Conservation (phyloP, 495 filamentous ascomycete genomes). For the Pyronema omphalodes region DNA sequence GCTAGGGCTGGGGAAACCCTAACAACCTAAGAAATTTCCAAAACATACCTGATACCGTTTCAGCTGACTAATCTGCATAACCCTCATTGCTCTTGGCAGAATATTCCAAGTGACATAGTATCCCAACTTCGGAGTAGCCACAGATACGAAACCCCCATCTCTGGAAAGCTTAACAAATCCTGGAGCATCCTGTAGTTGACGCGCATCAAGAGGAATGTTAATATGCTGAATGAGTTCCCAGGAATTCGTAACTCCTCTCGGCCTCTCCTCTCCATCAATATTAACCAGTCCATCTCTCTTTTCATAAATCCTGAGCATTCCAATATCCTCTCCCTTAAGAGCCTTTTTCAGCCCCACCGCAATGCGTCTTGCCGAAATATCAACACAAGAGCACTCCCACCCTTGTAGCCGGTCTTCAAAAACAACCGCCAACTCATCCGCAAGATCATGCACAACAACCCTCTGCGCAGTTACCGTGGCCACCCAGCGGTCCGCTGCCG, state of each 20-base stretch:
- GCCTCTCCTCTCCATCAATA: slow-evolving; percentile 6
- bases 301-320: slow-evolving; percentile 20
- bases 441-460: slow-evolving; percentile 22
- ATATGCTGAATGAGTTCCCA: background rate
- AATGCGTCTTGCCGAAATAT: slow-evolving; percentile 16
- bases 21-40: too few species aligned
- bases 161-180: slow-evolving; percentile 15
- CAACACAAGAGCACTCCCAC: slow-evolving; percentile 20
- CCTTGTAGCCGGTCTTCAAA: slow-evolving; percentile 18
- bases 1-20: too few species aligned
- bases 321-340: slow-evolving; percentile 14
- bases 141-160: slow-evolving; percentile 18
- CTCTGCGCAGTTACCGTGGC: slow-evolving; percentile 19
- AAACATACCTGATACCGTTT: slow-evolving; percentile 14
- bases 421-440: slow-evolving; percentile 15
- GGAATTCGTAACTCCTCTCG: too few species aligned
- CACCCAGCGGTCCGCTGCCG: slow-evolving; percentile 20
- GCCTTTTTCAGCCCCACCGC: slow-evolving; percentile 19
- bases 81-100: slow-evolving; percentile 12
- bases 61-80: slow-evolving; percentile 13
- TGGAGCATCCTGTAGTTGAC: slow-evolving; percentile 15
- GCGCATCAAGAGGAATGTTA: slow-evolving; percentile 15
- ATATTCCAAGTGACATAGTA: slow-evolving; percentile 25
- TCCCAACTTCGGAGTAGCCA: slow-evolving; percentile 16
- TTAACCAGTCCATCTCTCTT: slow-evolving; percentile 10